Percentiles rank a stretch among this genome's conserved stretches.
Conservation (phyloP, 768 basidiomycete species). For the Podaxis sp. region DNA sequence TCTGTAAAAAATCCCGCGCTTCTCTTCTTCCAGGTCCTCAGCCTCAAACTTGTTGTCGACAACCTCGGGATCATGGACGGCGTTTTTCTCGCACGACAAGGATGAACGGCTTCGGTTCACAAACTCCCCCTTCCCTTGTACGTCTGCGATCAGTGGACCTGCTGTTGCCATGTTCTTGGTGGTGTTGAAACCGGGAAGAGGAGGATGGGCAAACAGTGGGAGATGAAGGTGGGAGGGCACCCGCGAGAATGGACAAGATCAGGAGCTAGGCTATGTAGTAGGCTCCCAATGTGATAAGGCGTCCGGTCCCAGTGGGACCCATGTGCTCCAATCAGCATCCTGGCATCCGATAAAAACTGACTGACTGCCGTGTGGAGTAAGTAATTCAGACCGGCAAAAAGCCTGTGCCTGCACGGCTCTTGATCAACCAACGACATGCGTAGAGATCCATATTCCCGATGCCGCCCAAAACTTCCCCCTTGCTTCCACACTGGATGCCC, state of each 20-base stretch:
- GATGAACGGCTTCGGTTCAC: slow-evolving; percentile 1
- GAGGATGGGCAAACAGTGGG: not conserved
- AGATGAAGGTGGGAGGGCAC: not conserved
- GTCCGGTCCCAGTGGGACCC: not conserved
- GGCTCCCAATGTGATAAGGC: not conserved
- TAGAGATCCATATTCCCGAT: too few species aligned
- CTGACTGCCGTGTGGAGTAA: slow-evolving; percentile 3
- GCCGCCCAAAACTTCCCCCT: too few species aligned
- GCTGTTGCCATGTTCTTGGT: slow-evolving; percentile 4
- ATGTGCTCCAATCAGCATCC: slow-evolving; percentile 7
- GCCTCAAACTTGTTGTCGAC: slow-evolving; percentile 21
- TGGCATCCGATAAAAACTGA: not conserved
- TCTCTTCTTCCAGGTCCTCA: slow-evolving; percentile 21
- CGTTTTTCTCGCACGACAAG: slow-evolving; percentile 18
- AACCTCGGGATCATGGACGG: slow-evolving; percentile 24
- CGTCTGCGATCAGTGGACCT: not conserved
- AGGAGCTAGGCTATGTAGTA: not conserved
- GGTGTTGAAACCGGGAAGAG: slow-evolving; percentile 3
- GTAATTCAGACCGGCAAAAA: slow-evolving; percentile 9
- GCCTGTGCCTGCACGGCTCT: not conserved
- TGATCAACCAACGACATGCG: too few species aligned
- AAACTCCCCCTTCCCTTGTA: not conserved
- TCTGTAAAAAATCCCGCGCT: slow-evolving; percentile 18
- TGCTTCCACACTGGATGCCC: too few species aligned
- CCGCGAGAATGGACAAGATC: not conserved